These are phyloP conservation scores for Ammopiptanthus mongolicus DNA, from an alignment of 306 rosid species.

Conservation along the genomic window DNA sequence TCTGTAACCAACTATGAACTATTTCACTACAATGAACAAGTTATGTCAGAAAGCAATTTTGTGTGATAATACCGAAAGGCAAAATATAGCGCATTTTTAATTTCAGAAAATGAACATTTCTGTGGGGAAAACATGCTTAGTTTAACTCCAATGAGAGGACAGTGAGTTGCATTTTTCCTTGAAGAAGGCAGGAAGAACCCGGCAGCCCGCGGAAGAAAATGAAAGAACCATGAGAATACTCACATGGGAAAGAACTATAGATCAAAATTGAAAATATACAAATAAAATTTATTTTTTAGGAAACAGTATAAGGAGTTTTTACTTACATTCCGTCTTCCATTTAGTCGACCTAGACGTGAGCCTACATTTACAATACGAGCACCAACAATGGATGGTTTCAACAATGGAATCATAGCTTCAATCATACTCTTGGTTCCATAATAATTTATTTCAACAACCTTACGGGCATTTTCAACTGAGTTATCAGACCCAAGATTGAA, in stretches of 20 bases:
- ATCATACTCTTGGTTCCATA: conserved; percentile 25
- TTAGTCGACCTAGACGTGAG: conserved; percentile 59
- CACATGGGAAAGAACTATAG: background rate
- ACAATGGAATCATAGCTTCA: conserved; percentile 30
- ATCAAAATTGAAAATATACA: background rate
- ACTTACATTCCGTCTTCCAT: conserved; percentile 87
- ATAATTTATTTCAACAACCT: conserved; percentile 31
- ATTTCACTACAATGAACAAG: background rate
- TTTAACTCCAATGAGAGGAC: background rate
- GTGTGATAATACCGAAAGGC: background rate
- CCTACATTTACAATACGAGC: conserved; percentile 32
- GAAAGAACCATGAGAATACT: background rate
- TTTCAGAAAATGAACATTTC: background rate
- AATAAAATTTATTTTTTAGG: background rate
- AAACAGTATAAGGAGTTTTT: background rate
- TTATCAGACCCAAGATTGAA: conserved; percentile 37
- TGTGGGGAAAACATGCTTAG: background rate
- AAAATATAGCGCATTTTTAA: background rate
- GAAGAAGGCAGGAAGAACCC: background rate
- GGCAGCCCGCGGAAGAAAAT: background rate
- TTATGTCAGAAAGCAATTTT: background rate
- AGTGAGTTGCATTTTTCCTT: background rate
- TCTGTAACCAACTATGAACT: background rate
- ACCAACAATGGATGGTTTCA: conserved; percentile 32
- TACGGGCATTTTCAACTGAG: conserved; percentile 31